Conservation (phyloP, 2,329 filamentous ascomycete species). For the Exophiala aquamarina region DNA sequence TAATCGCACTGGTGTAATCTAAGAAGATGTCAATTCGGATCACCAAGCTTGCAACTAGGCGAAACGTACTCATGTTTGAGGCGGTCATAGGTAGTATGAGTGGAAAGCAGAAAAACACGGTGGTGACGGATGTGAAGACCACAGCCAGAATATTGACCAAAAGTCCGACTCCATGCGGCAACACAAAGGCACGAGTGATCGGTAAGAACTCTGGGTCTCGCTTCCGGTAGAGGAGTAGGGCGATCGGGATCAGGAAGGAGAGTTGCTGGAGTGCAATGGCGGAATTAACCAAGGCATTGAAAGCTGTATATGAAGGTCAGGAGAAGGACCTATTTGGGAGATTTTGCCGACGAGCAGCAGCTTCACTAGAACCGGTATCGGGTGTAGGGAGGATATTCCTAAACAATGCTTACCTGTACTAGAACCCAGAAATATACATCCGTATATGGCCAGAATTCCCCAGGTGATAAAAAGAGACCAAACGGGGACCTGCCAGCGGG, state of each 20-base stretch:
- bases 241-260: constrained; percentile 46
- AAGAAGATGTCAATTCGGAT: too few species aligned
- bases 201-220: constrained; percentile 9
- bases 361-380: too few species aligned
- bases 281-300: constrained; percentile 57
- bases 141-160: constrained; percentile 36
- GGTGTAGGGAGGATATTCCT: constrained; percentile 29
- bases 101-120: constrained; percentile 16
- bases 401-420: constrained; percentile 3
- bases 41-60: too few species aligned
- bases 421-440: constrained; percentile 26
- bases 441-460: constrained; percentile 27
- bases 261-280: constrained; percentile 58
- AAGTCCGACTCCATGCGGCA: constrained; percentile 6
- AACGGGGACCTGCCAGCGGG: constrained; percentile 26
- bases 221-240: constrained; percentile 7
- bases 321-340: too few species aligned
- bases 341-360: constrained; percentile 39
- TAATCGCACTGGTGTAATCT: too few species aligned
- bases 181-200: constrained; percentile 3
- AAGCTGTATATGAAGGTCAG: constrained; percentile 58
- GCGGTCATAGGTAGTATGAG: constrained; percentile 7
- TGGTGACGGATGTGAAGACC: constrained; percentile 22
- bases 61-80: constrained; percentile 15
- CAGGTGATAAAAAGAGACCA: constrained; percentile 27